Base-by-base conservation (phyloP, 2,329 filamentous ascomycete genomes). In the Clarireedia monteithiana region DNA sequence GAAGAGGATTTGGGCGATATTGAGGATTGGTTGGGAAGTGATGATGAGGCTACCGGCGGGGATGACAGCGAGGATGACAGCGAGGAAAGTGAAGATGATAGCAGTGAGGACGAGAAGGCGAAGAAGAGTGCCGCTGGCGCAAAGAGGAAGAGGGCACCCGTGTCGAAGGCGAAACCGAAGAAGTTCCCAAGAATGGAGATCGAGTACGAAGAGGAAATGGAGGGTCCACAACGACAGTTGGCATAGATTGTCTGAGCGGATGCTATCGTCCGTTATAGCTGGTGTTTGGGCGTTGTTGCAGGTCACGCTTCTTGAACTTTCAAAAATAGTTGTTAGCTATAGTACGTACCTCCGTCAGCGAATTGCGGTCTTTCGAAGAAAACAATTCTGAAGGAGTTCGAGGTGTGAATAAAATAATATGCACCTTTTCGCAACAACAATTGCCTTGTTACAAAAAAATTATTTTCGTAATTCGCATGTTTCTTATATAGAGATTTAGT, bases 1-100 rank as follows among this genome's bases (percentile, higher is more conserved):
- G 88, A 91, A 59, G 87, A 89, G 56, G 88, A 90, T 63, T 74
- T 89, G 20, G 83, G 80, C 53, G 88, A 91, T 67, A 81, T 97
- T 50, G 89, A 97, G 72, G 92, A 97, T 68, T 97, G 92, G 92
- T 77, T 96, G 50, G 91, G 86, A 64, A 89, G 84, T 59, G 87
- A 83, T 68, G 73, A 70, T 30, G 73, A 71, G 14, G 74, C 72
- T 14, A 69, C 65, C 12, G 72, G 69, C 30, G 70, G 72, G 5
- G 80, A 79, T 1, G 81, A 81, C 4, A 79, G 81, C 2, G 77
- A 78, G 46, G 76, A 2, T 20, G 20, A 79, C 39, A 79, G 77
- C 34, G 82, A 82, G 7, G 75, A 76, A 50, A 72, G 72, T 59
- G 72, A 72, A 20, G 20, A 20, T 20, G 20, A 20, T 20, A 20